Evolutionary conservation across 352 stramenopile species (phyloP), one percentile per base, ranked within the genome.

Genomic region (Globisporangium alternatum): DNA sequence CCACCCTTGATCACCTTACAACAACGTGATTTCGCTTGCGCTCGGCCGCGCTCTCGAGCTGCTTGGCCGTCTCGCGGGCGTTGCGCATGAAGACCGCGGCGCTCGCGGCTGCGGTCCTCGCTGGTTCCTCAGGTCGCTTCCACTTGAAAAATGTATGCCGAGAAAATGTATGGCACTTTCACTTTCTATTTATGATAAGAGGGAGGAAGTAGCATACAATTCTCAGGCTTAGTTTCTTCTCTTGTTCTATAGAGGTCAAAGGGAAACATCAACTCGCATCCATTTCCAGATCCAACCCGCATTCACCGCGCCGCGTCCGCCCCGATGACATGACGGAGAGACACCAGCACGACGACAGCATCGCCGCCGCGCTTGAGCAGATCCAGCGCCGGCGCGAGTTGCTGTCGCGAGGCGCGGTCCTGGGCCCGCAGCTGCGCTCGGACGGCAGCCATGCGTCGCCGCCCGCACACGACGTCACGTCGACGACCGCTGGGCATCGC

Each of bases 341-440:
- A 30, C 30, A 39, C 28, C 51, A 56, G 2, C 51, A 39, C 17
- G 35, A 30, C 8, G 60, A 31, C 25, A 54, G 37, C 35, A 61
- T 67, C 44, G 33, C 21, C 17, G 48, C 60, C 1, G 60, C 60
- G 19, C 62, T 77, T 3, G 65, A 64, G 47, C 64, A 71, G 19
- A 64, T 75, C 61, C 60, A 65, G 8, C 63, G 47, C 12, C 64
- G 56, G 1, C 60, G 63, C n/a, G 60, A 65, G 45, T 48, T 57
- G 15, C 54, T 75, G 28, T 63, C 60, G 47, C 47, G 58, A 6
- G 64, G 68, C 21, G 56, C 57, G 0, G 67, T 67, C 5, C 19
- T 21, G n/a, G 43, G 31, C 25, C 44, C 45, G 22, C n/a, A 21
- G 17, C 13, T 43, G 13, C n/a, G 12, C 21, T 41, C 35, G 35